Base-by-base conservation (phyloP, 306 rosid genomes). In the Acmispon strigosus region DNA sequence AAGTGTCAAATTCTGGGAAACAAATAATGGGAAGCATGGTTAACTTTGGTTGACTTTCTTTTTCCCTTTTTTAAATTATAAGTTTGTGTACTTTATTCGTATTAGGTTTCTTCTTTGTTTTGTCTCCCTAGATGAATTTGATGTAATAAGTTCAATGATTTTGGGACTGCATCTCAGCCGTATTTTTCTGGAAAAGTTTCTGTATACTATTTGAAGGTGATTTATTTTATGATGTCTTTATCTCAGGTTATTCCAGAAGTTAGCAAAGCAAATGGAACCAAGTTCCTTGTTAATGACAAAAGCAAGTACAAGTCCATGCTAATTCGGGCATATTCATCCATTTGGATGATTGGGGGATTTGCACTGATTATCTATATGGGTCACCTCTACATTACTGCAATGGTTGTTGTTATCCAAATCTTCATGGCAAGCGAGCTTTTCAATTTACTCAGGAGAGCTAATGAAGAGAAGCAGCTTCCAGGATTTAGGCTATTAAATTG, bases 261-360 rank as follows among this genome's bases (percentile, higher is more conserved):
- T 75, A 49, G 82, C 77, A 91, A 86, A 86, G 70, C 86, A 62
- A 91, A 91, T 74, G 97, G 91, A 57, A 55, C 70, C 49, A 43
- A 55, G 77, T 85, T 95, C 69, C 97, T 94, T 81, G 96, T 87
- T 73, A 8, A 94, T 76, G 99, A 95, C 68, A 75, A 76, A 66
- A 86, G 88, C 84, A 95, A 95, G 78, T 95, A 95, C 84, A 89
- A 80, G 82, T 83, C 97, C 17, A 91, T 95, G 97, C 79, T 64
- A 85, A 85, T 88, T 72, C 95, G 99, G 49, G 87, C 97, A 42
- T 85, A 85, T 76, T 95, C 99, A 49, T 78, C 97, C 6, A 12
- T 91, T 51, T 95, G 99, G 99, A 95, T 95, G 99, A 95, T 95
- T 74, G 99, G 92, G 63, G 96, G 99, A 37, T 91, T 91, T 89